A percentile compares a stretch with the other conserved stretches of the same genome.
These are phyloP conservation scores for Lactifluus rugatus DNA, from an alignment of 768 basidiomycete species.

Conservation along the genomic window DNA sequence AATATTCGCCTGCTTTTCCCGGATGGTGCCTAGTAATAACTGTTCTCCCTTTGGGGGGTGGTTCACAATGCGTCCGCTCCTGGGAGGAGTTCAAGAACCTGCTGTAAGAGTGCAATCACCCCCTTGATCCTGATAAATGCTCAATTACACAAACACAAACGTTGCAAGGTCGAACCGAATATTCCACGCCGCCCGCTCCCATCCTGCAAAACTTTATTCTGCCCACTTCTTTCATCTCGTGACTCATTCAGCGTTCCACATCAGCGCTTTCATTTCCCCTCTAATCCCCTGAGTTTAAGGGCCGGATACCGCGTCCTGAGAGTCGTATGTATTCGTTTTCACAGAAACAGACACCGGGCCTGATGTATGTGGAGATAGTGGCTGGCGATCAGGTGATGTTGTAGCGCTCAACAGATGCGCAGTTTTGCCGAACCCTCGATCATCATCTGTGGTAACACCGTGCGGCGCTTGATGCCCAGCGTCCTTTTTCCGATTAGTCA, in stretches of 20 bases:
- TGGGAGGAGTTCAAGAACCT: neutral
- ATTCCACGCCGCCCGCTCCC: neutral
- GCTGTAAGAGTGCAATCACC: neutral
- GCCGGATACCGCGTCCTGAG: neutral
- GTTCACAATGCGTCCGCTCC: neutral
- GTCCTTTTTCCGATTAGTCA: neutral
- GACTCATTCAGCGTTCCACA: neutral
- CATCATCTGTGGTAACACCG: neutral
- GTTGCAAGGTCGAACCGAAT: conserved; percentile 4
- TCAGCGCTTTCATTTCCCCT: neutral
- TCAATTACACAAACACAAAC: neutral
- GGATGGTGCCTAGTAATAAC: neutral
- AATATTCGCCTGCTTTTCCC: neutral
- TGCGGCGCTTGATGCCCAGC: neutral
- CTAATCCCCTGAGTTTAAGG: neutral
- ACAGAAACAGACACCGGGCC: neutral
- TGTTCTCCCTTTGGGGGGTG: neutral
- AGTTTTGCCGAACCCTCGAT: neutral
- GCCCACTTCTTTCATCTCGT: neutral
- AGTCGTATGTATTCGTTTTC: neutral
- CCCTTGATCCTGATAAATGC: neutral
- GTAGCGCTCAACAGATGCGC: neutral
- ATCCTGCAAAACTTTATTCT: conserved; percentile 5
- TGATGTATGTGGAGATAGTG: neutral
- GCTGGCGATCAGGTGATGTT: neutral